A percentile compares a stretch with the other conserved stretches of the same genome.
Conservation (phyloP, 129 eudicot genomes). For the Daucus carota region DNA sequence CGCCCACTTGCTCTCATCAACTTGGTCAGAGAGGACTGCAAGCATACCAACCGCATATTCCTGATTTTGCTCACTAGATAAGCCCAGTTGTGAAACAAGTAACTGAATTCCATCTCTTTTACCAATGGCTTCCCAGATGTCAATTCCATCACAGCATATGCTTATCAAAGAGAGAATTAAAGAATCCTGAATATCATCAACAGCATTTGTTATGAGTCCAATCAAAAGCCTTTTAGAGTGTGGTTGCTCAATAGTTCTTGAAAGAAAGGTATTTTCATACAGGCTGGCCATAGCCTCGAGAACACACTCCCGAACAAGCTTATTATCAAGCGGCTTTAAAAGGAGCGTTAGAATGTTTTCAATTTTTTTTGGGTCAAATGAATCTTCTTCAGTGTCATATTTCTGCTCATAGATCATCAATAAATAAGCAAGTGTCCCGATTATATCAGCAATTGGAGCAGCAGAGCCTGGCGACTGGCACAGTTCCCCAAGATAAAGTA, state of each 20-base stretch:
- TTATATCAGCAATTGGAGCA: slow-evolving; percentile 66
- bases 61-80: slow-evolving; percentile 78
- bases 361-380: slow-evolving; percentile 36
- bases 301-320: slow-evolving; percentile 58
- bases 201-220: slow-evolving; percentile 63
- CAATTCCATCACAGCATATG: slow-evolving; percentile 51
- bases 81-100: slow-evolving; percentile 58
- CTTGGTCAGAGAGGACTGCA: slow-evolving; percentile 53
- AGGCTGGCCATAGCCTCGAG: slow-evolving; percentile 82
- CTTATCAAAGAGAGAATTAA: slow-evolving; percentile 48
- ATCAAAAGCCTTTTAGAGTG: slow-evolving; percentile 55
- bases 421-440: slow-evolving; percentile 76
- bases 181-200: slow-evolving; percentile 50
- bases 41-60: slow-evolving; percentile 60
- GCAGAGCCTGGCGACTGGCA: slow-evolving; percentile 46
- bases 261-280: slow-evolving; percentile 45
- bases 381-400: slow-evolving; percentile 31
- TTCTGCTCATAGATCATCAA: slow-evolving; percentile 48
- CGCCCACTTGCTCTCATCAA: slow-evolving; percentile 89
- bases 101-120: slow-evolving; percentile 79
- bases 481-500: slow-evolving; percentile 61
- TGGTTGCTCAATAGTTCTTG: slow-evolving; percentile 36
- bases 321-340: slow-evolving; percentile 53
- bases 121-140: slow-evolving; percentile 68
- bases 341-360: slow-evolving; percentile 49